Evolutionary conservation across 2,329 filamentous ascomycete genomes (phyloP).

Genomic region (Penicillium sp.): DNA sequence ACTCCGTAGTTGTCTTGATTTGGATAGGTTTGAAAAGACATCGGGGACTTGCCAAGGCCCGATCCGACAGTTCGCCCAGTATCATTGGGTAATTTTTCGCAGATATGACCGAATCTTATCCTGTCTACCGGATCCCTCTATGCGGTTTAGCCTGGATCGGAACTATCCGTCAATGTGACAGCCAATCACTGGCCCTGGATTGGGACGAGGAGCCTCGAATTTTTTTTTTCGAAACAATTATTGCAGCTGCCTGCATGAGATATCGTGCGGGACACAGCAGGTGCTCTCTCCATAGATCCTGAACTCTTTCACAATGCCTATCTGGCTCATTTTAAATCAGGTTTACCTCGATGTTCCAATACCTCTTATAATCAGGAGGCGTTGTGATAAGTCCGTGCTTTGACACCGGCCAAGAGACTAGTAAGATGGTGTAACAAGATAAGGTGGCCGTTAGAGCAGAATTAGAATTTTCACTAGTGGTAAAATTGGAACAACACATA

Average conservation of each 20-base stretch:
- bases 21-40: background rate
- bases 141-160: slow-evolving; percentile 1
- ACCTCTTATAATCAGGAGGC: background rate
- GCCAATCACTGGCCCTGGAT: background rate
- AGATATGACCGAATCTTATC: background rate
- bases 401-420: background rate
- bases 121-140: background rate
- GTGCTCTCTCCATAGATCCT: background rate
- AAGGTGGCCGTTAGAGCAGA: slow-evolving; percentile 3
- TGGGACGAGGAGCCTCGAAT: background rate
- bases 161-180: background rate
- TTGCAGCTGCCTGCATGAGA: background rate
- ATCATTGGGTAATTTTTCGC: background rate
- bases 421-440: slow-evolving; percentile 7
- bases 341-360: background rate
- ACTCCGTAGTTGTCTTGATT: background rate
- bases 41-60: background rate
- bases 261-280: background rate
- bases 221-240: background rate
- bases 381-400: background rate
- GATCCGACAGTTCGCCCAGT: background rate
- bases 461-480: background rate
- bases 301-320: background rate
- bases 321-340: background rate
- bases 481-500: background rate